phyloP scores from a whole-genome alignment of 192 early-diverging fungal species.

The Podila horticola region DNA sequence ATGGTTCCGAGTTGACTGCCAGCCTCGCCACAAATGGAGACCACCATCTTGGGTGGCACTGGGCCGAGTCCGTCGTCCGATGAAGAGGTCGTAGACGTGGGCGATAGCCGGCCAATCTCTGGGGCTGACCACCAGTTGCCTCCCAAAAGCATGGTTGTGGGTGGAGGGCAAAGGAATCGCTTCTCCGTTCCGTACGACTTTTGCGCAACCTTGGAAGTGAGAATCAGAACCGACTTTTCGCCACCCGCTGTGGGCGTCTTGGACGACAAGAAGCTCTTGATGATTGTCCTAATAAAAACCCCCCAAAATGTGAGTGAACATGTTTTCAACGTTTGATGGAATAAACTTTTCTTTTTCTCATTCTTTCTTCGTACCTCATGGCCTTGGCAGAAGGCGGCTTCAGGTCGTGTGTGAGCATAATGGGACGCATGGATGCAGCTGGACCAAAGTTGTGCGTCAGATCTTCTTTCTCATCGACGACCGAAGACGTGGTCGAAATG shows the following conservation, averaged over 20 bases:
- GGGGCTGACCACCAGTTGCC: constrained; percentile 70
- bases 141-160: constrained; percentile 82
- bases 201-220: constrained; percentile 90
- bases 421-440: constrained; percentile 28
- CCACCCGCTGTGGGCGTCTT: constrained; percentile 55
- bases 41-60: constrained; percentile 63
- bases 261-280: constrained; percentile 57
- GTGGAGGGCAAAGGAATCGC: constrained; percentile 88
- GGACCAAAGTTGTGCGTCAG: constrained; percentile 13
- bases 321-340: too few relatives aligned
- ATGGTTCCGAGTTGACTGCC: constrained; percentile 61
- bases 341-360: too few relatives aligned
- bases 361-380: constrained; percentile 22
- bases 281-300: constrained; percentile 41
- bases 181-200: constrained; percentile 95
- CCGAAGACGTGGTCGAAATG: constrained; percentile 37
- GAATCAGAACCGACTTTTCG: constrained; percentile 77
- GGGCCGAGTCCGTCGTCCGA: constrained; percentile 15
- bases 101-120: constrained; percentile 14
- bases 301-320: not conserved
- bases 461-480: constrained; percentile 46
- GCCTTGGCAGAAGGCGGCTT: constrained; percentile 40
- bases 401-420: constrained; percentile 39
- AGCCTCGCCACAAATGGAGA: constrained; percentile 68
- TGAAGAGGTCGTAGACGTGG: constrained; percentile 11